Conservation (phyloP, 306 rosid genomes). For the Acacia acuminata region DNA sequence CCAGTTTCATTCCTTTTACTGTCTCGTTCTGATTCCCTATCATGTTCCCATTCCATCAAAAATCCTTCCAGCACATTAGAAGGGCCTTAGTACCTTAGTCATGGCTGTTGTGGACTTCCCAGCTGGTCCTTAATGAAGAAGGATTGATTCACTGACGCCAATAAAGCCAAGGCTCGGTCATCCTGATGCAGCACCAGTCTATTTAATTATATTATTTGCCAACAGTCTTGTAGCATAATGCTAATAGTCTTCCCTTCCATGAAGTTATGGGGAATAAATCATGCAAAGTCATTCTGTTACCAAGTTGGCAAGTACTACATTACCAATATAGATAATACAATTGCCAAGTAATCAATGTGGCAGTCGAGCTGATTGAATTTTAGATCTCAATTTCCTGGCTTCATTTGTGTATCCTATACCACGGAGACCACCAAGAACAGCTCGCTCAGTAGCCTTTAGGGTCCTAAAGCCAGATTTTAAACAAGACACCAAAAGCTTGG, state of each 20-base stretch:
- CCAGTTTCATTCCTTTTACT: background rate
- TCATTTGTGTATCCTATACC: conserved; percentile 56
- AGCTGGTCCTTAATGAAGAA: background rate
- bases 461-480: conserved; percentile 55
- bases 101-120: background rate
- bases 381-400: conserved; percentile 56
- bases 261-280: conserved; percentile 15
- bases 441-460: conserved; percentile 54
- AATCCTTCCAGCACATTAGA: background rate
- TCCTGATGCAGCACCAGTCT: background rate
- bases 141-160: background rate
- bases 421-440: conserved; percentile 65
- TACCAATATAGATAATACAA: background rate
- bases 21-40: background rate
- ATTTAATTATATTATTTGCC: conserved; percentile 14
- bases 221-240: conserved; percentile 15
- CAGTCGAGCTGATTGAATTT: conserved; percentile 43
- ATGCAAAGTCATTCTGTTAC: background rate
- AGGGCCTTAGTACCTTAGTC: background rate
- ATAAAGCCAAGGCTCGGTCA: conserved; percentile 2
- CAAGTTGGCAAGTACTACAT: conserved; percentile 12
- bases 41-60: background rate
- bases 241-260: conserved; percentile 1
- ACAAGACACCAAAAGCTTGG: conserved; percentile 61
- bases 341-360: conserved; percentile 32